phyloP scores from a whole-genome alignment of 2,329 filamentous ascomycete species.

The Cercospora sp. region DNA sequence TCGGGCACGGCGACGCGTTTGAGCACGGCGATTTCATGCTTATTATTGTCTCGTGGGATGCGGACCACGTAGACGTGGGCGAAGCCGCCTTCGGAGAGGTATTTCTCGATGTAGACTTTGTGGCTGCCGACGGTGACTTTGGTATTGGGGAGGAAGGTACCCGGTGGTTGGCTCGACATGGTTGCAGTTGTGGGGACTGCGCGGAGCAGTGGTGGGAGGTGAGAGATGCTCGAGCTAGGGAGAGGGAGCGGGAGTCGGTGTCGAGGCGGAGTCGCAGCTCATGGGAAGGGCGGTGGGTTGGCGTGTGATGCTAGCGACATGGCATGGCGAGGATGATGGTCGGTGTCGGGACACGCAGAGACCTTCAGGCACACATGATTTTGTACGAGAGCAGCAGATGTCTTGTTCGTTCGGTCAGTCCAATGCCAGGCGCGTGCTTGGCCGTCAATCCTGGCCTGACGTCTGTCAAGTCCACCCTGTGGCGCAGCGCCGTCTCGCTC shows the following conservation, averaged over 20 bases:
- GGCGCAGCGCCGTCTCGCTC: background rate
- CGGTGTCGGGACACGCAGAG: background rate
- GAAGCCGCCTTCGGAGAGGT: slow-evolving; percentile 96
- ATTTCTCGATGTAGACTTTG: slow-evolving; percentile 91
- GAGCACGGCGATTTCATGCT: slow-evolving; percentile 78
- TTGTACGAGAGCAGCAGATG: background rate
- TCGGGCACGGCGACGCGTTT: slow-evolving; percentile 97
- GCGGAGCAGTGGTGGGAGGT: background rate
- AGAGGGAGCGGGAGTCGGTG: background rate
- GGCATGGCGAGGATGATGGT: background rate
- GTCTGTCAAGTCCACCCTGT: background rate
- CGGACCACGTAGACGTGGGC: slow-evolving; percentile 97
- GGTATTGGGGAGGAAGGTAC: slow-evolving; percentile 88
- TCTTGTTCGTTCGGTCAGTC: background rate
- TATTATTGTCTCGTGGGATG: slow-evolving; percentile 73
- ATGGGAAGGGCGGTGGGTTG: background rate
- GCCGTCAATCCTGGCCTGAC: slow-evolving; percentile 2
- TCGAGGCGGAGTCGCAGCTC: background rate
- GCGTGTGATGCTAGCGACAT: slow-evolving; percentile 6
- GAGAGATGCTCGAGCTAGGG: background rate
- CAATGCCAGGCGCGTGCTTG: background rate
- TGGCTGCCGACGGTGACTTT: slow-evolving; percentile 96
- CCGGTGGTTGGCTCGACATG: slow-evolving; percentile 46
- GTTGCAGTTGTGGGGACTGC: background rate
- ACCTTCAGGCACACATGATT: background rate